These are phyloP conservation scores for Alnus rubra DNA, from an alignment of 306 rosid species.

Conservation along the genomic window DNA sequence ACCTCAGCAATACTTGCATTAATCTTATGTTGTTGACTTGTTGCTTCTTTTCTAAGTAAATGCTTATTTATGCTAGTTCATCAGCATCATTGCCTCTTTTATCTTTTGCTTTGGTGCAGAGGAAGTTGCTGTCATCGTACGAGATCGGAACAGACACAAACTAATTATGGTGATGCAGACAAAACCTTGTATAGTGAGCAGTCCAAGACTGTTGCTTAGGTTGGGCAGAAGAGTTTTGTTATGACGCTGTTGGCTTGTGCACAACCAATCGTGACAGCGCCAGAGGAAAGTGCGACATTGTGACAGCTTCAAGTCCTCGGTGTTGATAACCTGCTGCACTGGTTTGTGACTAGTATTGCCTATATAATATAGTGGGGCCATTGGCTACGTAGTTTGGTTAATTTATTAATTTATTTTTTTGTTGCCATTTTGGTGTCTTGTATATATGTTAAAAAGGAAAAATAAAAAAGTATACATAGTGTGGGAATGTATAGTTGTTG, in stretches of 20 bases:
- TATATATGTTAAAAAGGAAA: slow-evolving; percentile 19
- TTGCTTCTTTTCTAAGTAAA: not conserved
- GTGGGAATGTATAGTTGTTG: slow-evolving; percentile 31
- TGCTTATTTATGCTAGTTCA: not conserved
- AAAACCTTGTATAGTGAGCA: slow-evolving; percentile 28
- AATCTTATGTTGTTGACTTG: not conserved
- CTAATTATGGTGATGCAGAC: slow-evolving; percentile 26
- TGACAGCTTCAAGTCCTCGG: slow-evolving; percentile 27
- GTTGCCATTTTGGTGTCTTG: slow-evolving; percentile 23
- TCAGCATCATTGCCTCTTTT: not conserved
- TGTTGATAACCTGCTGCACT: not conserved
- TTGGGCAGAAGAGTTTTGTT: slow-evolving; percentile 6
- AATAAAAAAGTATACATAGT: slow-evolving; percentile 10
- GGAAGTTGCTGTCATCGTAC: slow-evolving; percentile 67
- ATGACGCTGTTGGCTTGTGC: not conserved
- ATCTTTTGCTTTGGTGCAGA: slow-evolving; percentile 46
- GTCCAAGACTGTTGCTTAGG: slow-evolving; percentile 41
- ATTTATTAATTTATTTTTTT: not conserved
- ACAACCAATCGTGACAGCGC: not conserved
- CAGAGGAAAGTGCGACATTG: slow-evolving; percentile 9
- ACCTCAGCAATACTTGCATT: not conserved
- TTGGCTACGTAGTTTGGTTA: not conserved
- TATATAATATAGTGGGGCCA: slow-evolving; percentile 1
- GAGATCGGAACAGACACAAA: slow-evolving; percentile 42
- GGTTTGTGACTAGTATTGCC: slow-evolving; percentile 17